Conservation (phyloP, 257 asterid genomes). For the Fraxinus anomala region DNA sequence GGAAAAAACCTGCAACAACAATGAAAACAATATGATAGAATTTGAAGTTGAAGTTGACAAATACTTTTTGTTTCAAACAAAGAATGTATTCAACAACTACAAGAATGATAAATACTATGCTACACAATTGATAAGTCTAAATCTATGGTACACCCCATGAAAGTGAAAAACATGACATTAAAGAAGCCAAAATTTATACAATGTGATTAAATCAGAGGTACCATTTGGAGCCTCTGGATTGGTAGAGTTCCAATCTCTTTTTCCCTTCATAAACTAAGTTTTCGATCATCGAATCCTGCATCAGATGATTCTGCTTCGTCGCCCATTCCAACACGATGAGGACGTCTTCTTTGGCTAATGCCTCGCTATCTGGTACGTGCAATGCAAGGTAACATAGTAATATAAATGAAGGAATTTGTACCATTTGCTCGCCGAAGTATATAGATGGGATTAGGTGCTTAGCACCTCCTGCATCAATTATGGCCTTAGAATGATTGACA, state of each 20-base stretch:
- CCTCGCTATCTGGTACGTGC: slow-evolving; percentile 70
- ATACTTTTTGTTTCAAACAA: background rate
- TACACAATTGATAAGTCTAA: slow-evolving; percentile 13
- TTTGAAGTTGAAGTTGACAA: background rate
- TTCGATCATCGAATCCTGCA: slow-evolving; percentile 50
- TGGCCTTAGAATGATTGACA: slow-evolving; percentile 57
- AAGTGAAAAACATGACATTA: background rate
- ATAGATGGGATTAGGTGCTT: slow-evolving; percentile 52
- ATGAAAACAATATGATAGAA: background rate
- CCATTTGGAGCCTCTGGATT: slow-evolving; percentile 54
- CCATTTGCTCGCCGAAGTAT: slow-evolving; percentile 68
- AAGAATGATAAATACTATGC: slow-evolving; percentile 18
- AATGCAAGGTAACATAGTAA: slow-evolving; percentile 63
- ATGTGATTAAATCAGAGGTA: slow-evolving; percentile 35
- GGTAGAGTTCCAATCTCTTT: slow-evolving; percentile 68
- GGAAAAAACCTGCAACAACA: too few relatives aligned
- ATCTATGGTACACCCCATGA: background rate
- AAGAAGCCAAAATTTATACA: slow-evolving; percentile 21
- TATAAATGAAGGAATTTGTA: slow-evolving; percentile 59
- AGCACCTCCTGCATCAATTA: slow-evolving; percentile 48
- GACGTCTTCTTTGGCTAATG: slow-evolving; percentile 55
- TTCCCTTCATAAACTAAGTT: slow-evolving; percentile 57
- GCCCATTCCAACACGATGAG: slow-evolving; percentile 62
- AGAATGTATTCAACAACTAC: background rate
- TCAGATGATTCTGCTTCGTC: slow-evolving; percentile 45